Conservation (phyloP, 148 eudicot species). For the Polygonum maritimum region DNA sequence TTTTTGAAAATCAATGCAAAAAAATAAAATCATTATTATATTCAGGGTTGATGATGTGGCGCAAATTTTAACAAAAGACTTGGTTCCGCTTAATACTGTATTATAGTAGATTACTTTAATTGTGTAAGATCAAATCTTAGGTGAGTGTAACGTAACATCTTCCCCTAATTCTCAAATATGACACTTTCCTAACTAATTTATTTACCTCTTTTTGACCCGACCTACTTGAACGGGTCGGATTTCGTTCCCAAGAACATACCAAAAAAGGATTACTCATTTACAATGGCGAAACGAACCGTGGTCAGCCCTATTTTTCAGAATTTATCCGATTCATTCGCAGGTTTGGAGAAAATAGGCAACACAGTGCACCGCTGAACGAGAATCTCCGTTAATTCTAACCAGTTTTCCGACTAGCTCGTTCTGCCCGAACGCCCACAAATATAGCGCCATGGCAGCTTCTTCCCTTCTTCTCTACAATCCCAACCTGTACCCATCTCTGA, state of each 20-base stretch:
- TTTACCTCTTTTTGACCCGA: not conserved
- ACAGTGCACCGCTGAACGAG: not conserved
- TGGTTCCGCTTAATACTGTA: too few relatives aligned
- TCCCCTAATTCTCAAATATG: too few relatives aligned
- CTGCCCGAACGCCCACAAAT: not conserved
- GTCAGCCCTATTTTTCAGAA: not conserved
- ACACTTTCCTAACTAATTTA: too few relatives aligned
- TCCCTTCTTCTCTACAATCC: conserved; percentile 33
- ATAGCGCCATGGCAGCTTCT: conserved; percentile 23
- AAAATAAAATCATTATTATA: too few relatives aligned
- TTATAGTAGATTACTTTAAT: too few relatives aligned
- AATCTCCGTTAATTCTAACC: not conserved
- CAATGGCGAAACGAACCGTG: not conserved
- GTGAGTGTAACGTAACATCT: too few relatives aligned
- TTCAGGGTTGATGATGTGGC: too few relatives aligned
- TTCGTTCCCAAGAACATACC: not conserved
- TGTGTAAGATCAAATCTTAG: too few relatives aligned
- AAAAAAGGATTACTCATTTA: not conserved
- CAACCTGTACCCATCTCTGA: conserved; percentile 21
- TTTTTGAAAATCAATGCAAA: too few relatives aligned
- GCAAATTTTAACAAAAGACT: too few relatives aligned
- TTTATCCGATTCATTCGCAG: not conserved
- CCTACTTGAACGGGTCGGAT: not conserved
- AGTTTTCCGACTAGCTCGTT: not conserved
- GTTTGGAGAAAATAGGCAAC: not conserved